Evolutionary conservation across 257 asterid genomes (phyloP), one percentile per base, ranked within the genome.

Genomic region (Verbena officinalis): DNA sequence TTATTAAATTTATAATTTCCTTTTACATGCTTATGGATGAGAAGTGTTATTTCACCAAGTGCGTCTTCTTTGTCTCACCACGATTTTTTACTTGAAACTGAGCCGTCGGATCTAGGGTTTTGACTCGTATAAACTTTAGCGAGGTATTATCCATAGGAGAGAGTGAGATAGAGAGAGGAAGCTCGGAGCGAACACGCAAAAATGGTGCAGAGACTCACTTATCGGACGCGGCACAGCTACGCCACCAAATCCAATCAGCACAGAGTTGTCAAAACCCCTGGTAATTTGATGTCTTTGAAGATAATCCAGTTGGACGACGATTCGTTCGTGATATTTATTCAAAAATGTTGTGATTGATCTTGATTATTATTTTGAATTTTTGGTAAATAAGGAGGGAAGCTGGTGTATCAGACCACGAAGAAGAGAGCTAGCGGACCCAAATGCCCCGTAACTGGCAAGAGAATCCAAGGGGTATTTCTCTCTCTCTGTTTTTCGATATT

Each of bases 171-270:
- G 6, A 10, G 24, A 22, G 36, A 14, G 53, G 39, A 16, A 7
- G 23, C 45, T 51, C 84, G 95, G 95, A 80, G 68, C 92, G 84
- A 80, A 68, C 92, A 14, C 87, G 20, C 43, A 55, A 77, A 73
- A 64, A 87, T 87, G 95, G 95, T 82, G 68, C 95, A 86, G 82
- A 71, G 95, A 12, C 89, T 89, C 5, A 86, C 95, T 0, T 89
- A 89, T 44, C 79, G 95, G 49, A 82, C 68, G 62, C 85, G 96
- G 65, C 96, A 89, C 46, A 89, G 95, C 69, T 86, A 89, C 65
- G 95, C 95, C 72, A 89, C 96, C 73, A 89, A 84, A 73, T 89
- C 96, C 66, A 89, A 89, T 72, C 93, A 89, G 43, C 90, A 86
- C 73, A 67, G 96, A 74, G 53, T 89, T 48, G 93, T 89, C 60